Conservation (phyloP, 192 early-diverging fungal species). For the Fimicolochytrium jonesii region DNA sequence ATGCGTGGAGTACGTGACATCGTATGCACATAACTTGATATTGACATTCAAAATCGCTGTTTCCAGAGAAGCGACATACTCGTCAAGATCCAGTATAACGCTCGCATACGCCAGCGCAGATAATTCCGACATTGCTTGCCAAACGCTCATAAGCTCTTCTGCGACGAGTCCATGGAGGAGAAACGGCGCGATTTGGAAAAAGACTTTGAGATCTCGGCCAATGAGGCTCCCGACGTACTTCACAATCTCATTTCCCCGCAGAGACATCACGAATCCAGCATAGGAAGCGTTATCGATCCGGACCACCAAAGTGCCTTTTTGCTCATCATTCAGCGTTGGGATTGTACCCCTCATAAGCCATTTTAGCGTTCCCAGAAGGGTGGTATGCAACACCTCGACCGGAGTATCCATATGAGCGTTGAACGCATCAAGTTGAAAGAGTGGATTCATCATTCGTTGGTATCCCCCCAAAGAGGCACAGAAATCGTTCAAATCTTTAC, state of each 20-base stretch:
- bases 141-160: neutral
- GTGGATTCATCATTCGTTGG: neutral
- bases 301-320: too few relatives aligned
- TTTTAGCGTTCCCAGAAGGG: neutral
- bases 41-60: too few relatives aligned
- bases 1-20: too few relatives aligned
- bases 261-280: too few relatives aligned
- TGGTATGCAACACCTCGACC: neutral
- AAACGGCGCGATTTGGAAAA: neutral
- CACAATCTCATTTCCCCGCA: neutral
- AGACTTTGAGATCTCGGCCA: neutral
- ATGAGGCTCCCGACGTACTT: neutral
- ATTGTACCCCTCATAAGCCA: neutral
- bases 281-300: too few relatives aligned
- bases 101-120: neutral
- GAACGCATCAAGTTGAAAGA: neutral
- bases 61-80: neutral
- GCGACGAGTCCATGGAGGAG: neutral
- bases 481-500: too few relatives aligned
- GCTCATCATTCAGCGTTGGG: neutral
- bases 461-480: too few relatives aligned
- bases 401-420: neutral
- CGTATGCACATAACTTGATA: too few relatives aligned
- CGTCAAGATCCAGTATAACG: neutral
- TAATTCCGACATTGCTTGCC: neutral